These are phyloP conservation scores for Saururus chinensis DNA, from an alignment of 164 flowering plant genomes.

Conservation along the genomic window DNA sequence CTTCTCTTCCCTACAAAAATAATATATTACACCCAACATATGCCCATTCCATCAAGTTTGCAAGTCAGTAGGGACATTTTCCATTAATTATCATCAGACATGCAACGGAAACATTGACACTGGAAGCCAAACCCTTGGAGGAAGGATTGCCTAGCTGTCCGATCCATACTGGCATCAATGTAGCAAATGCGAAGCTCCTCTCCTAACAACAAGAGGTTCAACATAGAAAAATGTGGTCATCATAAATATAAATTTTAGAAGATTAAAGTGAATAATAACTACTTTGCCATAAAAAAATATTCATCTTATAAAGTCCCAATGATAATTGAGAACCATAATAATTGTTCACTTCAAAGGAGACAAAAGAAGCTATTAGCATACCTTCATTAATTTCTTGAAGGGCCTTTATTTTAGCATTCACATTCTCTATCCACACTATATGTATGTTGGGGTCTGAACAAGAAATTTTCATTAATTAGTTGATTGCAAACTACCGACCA, in stretches of 20 bases:
- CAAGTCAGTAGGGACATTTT: neutral
- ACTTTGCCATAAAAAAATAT: too few relatives aligned
- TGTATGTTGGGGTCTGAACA: conserved; percentile 81
- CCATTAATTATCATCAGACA: conserved; percentile 34
- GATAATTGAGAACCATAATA: too few relatives aligned
- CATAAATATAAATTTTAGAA: too few relatives aligned
- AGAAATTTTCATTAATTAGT: neutral
- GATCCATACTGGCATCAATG: conserved; percentile 79
- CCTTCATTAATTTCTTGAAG: conserved; percentile 82
- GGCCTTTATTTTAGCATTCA: conserved; percentile 67
- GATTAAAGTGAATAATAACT: too few relatives aligned
- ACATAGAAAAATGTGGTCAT: too few relatives aligned
- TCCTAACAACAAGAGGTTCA: conserved; percentile 27
- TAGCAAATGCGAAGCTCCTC: conserved; percentile 92
- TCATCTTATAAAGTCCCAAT: too few relatives aligned
- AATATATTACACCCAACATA: too few relatives aligned
- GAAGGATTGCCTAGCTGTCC: conserved; percentile 48
- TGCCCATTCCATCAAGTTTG: too few relatives aligned
- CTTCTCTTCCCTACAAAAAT: too few relatives aligned
- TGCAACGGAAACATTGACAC: conserved; percentile 55
- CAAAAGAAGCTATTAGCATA: conserved; percentile 7
- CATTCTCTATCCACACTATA: conserved; percentile 75
- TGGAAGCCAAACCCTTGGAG: conserved; percentile 66
- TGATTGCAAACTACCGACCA: neutral
- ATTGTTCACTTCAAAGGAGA: neutral